These are phyloP conservation scores for Metroxylon sagu DNA, from an alignment of 176 grass and related monocot genomes.

Conservation along the genomic window DNA sequence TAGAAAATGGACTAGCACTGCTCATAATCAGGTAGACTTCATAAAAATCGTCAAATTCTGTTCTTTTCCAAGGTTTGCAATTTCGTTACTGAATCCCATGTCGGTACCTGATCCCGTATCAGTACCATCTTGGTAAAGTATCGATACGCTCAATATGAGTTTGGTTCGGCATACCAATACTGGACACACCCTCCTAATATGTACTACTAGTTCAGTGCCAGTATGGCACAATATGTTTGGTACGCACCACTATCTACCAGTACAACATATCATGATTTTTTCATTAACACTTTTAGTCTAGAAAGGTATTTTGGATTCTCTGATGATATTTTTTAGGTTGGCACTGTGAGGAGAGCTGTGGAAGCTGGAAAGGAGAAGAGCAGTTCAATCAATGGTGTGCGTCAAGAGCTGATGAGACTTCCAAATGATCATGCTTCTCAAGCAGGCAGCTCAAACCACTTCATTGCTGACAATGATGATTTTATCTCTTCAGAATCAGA, in stretches of 20 bases:
- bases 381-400: conserved; percentile 3
- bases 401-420: conserved; percentile 8
- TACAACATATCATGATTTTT: too few species aligned
- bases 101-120: too few species aligned
- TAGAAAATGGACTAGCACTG: conserved; percentile 55
- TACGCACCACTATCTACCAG: too few species aligned
- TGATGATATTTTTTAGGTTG: not conserved
- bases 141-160: too few species aligned
- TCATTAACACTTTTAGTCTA: too few species aligned
- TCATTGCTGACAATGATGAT: not conserved
- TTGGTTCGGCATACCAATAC: too few species aligned
- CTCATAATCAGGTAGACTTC: conserved; percentile 49
- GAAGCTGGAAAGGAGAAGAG: conserved; percentile 4
- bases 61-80: too few species aligned
- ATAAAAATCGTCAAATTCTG: not conserved
- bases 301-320: not conserved
- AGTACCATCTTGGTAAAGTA: too few species aligned
- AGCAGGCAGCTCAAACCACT: not conserved
- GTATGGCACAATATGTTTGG: too few species aligned
- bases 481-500: conserved; percentile 20
- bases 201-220: too few species aligned
- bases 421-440: conserved; percentile 13
- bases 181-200: too few species aligned
- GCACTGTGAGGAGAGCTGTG: conserved; percentile 4
- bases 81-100: too few species aligned